phyloP scores from a whole-genome alignment of 345 rosid species.

The Adansonia digitata region DNA sequence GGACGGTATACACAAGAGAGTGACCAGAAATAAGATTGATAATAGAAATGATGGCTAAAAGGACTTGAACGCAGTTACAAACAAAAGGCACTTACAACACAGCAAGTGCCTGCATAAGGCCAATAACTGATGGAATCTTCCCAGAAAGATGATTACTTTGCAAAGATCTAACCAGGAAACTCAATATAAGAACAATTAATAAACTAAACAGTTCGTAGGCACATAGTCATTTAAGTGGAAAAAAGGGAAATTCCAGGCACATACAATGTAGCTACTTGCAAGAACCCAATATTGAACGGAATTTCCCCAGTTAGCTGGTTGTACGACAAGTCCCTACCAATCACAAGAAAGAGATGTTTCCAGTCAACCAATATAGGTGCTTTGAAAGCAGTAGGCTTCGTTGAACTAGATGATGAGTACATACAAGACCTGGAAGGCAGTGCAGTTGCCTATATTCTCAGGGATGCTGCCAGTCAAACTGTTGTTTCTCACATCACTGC shows the following conservation, averaged over 20 bases:
- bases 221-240: not conserved
- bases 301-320: slow-evolving; percentile 84
- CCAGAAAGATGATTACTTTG: slow-evolving; percentile 87
- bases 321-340: slow-evolving; percentile 86
- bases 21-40: not conserved
- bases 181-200: slow-evolving; percentile 1
- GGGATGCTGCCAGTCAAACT: slow-evolving; percentile 95
- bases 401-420: slow-evolving; percentile 33
- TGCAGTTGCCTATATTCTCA: slow-evolving; percentile 84
- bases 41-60: not conserved
- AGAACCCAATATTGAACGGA: slow-evolving; percentile 94
- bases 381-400: not conserved
- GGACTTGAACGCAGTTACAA: not conserved
- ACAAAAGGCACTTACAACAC: slow-evolving; percentile 64
- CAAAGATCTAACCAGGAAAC: slow-evolving; percentile 57
- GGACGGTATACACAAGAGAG: slow-evolving; percentile 15
- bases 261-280: slow-evolving; percentile 97
- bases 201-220: not conserved
- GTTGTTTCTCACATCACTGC: slow-evolving; percentile 90
- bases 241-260: slow-evolving; percentile 16
- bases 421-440: slow-evolving; percentile 98
- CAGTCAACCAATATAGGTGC: not conserved
- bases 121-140: slow-evolving; percentile 87
- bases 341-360: slow-evolving; percentile 7
- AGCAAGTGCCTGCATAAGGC: slow-evolving; percentile 99